phyloP scores from a whole-genome alignment of 148 eudicot genomes.

The Rhododendron mucronatum region DNA sequence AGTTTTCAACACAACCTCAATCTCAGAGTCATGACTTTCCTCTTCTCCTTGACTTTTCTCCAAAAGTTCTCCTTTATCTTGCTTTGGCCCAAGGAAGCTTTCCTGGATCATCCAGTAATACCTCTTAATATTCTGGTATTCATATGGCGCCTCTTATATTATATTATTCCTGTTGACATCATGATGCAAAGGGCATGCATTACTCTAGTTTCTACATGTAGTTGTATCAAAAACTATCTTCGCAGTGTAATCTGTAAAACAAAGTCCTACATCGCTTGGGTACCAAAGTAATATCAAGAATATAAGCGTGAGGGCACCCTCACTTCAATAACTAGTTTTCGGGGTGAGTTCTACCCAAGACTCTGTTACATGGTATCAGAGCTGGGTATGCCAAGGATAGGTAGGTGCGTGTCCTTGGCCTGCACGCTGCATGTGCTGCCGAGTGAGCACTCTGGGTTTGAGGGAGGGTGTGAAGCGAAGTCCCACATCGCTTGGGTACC shows the following conservation, averaged over 20 bases:
- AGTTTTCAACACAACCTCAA: not conserved
- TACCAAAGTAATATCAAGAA: too few species aligned
- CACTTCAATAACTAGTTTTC: too few species aligned
- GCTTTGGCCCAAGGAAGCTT: not conserved
- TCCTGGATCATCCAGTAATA: not conserved
- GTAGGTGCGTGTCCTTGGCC: too few species aligned
- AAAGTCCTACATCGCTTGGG: too few species aligned
- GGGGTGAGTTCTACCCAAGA: too few species aligned
- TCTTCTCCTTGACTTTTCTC: not conserved
- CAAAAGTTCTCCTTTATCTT: not conserved
- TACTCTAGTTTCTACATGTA: not conserved
- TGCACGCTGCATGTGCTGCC: too few species aligned
- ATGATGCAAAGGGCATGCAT: not conserved
- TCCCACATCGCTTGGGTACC: too few species aligned
- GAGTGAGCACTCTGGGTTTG: too few species aligned
- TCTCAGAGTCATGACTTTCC: not conserved
- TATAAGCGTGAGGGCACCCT: too few species aligned
- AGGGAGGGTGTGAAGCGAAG: too few species aligned
- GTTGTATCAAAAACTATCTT: not conserved
- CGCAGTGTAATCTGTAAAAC: not conserved
- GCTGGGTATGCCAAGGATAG: too few species aligned
- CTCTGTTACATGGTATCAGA: too few species aligned
- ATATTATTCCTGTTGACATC: not conserved
- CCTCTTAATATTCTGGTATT: not conserved
- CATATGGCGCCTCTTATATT: not conserved